These are phyloP conservation scores for Boletus speciosus DNA, from an alignment of 768 basidiomycete genomes.

Conservation along the genomic window DNA sequence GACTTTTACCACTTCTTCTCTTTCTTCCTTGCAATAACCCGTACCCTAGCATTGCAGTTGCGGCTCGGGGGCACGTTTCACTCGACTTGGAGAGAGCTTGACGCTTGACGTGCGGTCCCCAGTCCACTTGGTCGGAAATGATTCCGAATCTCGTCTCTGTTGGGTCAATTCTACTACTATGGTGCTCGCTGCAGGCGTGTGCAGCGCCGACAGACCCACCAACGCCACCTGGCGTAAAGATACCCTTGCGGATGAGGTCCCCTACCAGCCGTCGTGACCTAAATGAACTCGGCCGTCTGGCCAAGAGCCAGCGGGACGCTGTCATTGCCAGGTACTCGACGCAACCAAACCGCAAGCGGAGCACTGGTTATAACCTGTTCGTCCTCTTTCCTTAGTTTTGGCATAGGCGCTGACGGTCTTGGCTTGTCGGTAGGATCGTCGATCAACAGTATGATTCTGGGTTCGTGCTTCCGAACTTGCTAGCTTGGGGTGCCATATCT, in stretches of 20 bases:
- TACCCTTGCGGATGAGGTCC: conserved; percentile 22
- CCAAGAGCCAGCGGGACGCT: conserved; percentile 42
- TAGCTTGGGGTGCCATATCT: neutral
- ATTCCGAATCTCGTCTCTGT: conserved; percentile 8
- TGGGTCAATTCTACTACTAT: conserved; percentile 11
- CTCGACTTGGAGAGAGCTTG: neutral
- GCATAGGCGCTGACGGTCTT: neutral
- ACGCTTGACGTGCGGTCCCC: neutral
- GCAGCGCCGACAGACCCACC: conserved; percentile 14
- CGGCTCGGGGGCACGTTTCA: neutral
- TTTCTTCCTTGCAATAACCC: neutral
- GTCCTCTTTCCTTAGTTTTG: conserved; percentile 11
- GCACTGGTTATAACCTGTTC: conserved; percentile 51
- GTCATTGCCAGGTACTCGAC: conserved; percentile 47
- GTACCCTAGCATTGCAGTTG: neutral
- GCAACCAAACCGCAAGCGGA: conserved; percentile 35
- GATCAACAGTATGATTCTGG: conserved; percentile 67
- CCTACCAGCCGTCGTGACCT: neutral
- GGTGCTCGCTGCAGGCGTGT: conserved; percentile 1
- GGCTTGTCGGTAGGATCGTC: conserved; percentile 42
- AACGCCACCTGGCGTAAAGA: conserved; percentile 11
- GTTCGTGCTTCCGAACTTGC: conserved; percentile 31
- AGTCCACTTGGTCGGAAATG: conserved; percentile 8
- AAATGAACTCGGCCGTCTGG: conserved; percentile 25
- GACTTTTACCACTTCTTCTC: neutral